Conservation (phyloP, 306 rosid genomes). For the Gillenia trifoliata region DNA sequence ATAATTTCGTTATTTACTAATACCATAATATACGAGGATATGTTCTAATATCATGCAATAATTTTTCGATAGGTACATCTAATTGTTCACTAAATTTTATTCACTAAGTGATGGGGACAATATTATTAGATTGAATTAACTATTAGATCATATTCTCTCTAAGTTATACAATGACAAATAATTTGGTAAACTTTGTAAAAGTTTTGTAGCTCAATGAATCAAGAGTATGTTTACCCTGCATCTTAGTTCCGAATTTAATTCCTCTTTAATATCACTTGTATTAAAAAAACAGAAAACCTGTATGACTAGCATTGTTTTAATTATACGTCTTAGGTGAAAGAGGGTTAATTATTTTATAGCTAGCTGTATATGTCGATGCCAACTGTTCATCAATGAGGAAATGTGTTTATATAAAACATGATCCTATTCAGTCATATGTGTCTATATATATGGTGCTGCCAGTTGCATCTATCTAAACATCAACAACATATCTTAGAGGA, state of each 20-base stretch:
- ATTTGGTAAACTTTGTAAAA: no score
- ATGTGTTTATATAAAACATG: background rate
- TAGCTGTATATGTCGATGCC: constrained; percentile 18
- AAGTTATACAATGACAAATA: background rate
- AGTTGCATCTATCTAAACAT: constrained; percentile 5
- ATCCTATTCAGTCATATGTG: constrained; percentile 4
- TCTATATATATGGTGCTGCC: background rate
- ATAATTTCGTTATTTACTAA: no score
- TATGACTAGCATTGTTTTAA: background rate
- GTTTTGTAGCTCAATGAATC: no score
- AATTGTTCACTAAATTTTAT: background rate
- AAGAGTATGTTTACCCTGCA: no score
- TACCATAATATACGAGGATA: no score
- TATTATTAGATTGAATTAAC: no score
- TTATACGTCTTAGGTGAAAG: background rate
- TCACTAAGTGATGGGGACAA: background rate
- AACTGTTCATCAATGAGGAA: constrained; percentile 28
- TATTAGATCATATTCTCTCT: no score
- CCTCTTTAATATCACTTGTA: background rate
- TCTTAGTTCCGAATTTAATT: no score
- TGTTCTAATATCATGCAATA: background rate
- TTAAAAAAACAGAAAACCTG: background rate
- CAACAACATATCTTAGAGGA: background rate
- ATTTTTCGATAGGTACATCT: background rate
- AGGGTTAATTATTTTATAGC: background rate